These are phyloP conservation scores for Periconia digitata DNA, from an alignment of 2,329 filamentous ascomycete species.

Conservation along the genomic window DNA sequence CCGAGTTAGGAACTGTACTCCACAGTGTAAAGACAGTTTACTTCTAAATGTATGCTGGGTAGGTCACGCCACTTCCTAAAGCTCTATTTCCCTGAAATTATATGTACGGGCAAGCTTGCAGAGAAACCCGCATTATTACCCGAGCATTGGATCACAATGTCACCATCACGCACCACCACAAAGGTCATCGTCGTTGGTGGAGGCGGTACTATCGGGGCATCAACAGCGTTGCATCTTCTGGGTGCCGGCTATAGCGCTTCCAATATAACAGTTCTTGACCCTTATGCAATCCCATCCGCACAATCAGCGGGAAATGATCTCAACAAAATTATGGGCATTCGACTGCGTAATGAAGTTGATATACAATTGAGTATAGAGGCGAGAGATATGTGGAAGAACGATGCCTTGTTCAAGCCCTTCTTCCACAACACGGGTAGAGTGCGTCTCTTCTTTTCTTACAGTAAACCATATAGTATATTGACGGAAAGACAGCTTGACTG, in stretches of 20 bases:
- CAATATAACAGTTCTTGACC: slow-evolving; percentile 53
- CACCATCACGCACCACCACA: slow-evolving; percentile 16
- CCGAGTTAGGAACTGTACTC: neutral
- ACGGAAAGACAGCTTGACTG: slow-evolving; percentile 30
- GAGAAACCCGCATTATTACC: neutral
- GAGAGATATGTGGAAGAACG: slow-evolving; percentile 48
- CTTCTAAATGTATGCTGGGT: neutral
- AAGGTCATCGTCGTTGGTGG: slow-evolving; percentile 50
- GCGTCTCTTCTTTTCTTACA: slow-evolving; percentile 1
- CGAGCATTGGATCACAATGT: slow-evolving; percentile 19
- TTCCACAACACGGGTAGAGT: slow-evolving; percentile 50
- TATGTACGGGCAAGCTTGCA: neutral
- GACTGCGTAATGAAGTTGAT: slow-evolving; percentile 45
- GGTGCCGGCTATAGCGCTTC: slow-evolving; percentile 50
- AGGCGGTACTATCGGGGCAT: slow-evolving; percentile 56
- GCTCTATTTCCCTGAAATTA: neutral
- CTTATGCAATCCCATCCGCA: slow-evolving; percentile 48
- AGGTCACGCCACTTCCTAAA: neutral
- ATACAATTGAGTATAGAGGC: slow-evolving; percentile 34
- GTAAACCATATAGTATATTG: neutral
- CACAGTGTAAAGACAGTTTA: neutral
- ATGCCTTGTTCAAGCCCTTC: slow-evolving; percentile 49
- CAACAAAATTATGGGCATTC: slow-evolving; percentile 51
- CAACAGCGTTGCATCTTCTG: slow-evolving; percentile 56
- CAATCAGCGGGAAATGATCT: slow-evolving; percentile 56